Conservation (phyloP, 306 rosid species). For the Dalbergia cochinchinensis region DNA sequence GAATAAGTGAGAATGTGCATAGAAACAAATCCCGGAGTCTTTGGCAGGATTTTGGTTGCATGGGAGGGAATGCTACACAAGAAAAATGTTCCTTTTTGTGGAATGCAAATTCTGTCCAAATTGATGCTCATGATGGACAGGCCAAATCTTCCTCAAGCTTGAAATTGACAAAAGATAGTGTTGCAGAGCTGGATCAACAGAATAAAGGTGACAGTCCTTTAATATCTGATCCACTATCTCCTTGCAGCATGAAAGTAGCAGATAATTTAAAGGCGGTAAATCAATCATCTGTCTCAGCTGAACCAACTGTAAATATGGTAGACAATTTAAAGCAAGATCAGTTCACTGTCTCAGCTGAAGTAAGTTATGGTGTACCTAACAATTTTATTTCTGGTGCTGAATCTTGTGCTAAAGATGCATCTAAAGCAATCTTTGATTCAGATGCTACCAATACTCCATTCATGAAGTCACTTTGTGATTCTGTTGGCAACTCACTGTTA, state of each 20-base stretch:
- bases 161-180: conserved; percentile 45
- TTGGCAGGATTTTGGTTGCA: conserved; percentile 56
- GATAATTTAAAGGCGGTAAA: conserved; percentile 53
- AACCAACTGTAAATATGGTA: conserved; percentile 22
- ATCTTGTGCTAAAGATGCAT: conserved; percentile 44
- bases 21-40: conserved; percentile 52
- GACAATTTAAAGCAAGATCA: conserved; percentile 28
- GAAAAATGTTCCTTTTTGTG: conserved; percentile 50
- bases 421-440: conserved; percentile 36
- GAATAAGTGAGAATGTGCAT: conserved; percentile 50
- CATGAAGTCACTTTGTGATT: conserved; percentile 46
- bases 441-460: conserved; percentile 39
- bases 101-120: conserved; percentile 46
- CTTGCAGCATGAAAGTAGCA: conserved; percentile 40
- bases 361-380: conserved; percentile 41
- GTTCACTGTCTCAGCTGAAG: conserved; percentile 49
- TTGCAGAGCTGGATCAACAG: conserved; percentile 41
- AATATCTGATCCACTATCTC: conserved; percentile 44
- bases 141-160: conserved; percentile 51
- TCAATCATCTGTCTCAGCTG: conserved; percentile 49
- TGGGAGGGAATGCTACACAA: conserved; percentile 50
- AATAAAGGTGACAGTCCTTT: conserved; percentile 48
- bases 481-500: conserved; percentile 46
- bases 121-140: conserved; percentile 45
- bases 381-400: conserved; percentile 46